Evolutionary conservation across 2,329 filamentous ascomycete genomes (phyloP).

Genomic region (Colletotrichum limetticola): DNA sequence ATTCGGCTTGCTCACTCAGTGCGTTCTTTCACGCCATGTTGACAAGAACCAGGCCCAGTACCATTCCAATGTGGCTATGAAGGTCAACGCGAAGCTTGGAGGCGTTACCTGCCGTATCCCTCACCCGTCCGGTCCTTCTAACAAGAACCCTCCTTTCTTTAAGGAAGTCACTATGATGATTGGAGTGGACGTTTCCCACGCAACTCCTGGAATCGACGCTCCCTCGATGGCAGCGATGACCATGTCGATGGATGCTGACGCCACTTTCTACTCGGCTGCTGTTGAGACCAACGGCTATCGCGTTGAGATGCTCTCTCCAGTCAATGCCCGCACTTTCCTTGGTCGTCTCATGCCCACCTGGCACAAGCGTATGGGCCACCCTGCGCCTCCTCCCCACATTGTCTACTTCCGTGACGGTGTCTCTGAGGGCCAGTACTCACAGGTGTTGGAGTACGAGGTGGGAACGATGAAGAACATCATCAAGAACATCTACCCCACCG

Average conservation of each 20-base stretch:
- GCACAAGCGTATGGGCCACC: conserved; percentile 62
- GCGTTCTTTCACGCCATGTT: conserved; percentile 79
- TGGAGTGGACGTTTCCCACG: conserved; percentile 91
- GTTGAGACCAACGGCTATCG: conserved; percentile 87
- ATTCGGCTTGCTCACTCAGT: conserved; percentile 85
- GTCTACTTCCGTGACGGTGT: conserved; percentile 96
- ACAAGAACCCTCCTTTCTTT: conserved; percentile 50
- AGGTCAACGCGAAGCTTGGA: conserved; percentile 95
- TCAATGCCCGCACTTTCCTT: conserved; percentile 75
- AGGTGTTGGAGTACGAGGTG: conserved; percentile 85
- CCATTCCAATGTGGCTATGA: conserved; percentile 94
- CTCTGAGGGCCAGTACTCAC: conserved; percentile 83
- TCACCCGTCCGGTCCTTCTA: conserved; percentile 35
- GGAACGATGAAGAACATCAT: conserved; percentile 73
- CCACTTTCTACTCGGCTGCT: conserved; percentile 80
- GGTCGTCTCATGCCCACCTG: conserved; percentile 73
- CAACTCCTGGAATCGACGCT: conserved; percentile 71
- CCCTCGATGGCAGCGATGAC: conserved; percentile 90
- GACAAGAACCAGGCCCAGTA: conserved; percentile 81
- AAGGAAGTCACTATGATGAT: conserved; percentile 65
- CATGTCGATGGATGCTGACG: conserved; percentile 78
- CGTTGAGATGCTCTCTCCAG: conserved; percentile 78
- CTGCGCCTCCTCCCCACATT: conserved; percentile 71
- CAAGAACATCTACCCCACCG: conserved; percentile 45
- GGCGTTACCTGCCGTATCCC: conserved; percentile 73